These are phyloP conservation scores for Phoma sp. DNA, from an alignment of 2,329 filamentous ascomycete species.

Conservation along the genomic window DNA sequence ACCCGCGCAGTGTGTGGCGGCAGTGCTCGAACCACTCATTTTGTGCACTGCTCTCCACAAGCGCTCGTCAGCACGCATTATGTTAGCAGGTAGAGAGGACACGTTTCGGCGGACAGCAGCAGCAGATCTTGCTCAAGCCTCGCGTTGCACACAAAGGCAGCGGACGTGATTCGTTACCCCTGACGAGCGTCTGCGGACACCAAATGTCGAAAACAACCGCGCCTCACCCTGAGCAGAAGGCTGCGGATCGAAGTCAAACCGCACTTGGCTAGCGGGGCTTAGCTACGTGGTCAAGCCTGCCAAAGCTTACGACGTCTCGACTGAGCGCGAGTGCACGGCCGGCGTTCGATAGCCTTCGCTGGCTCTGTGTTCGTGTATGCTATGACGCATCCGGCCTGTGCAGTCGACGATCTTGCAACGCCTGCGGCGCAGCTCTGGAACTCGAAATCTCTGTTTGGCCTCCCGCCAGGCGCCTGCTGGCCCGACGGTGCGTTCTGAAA, in stretches of 20 bases:
- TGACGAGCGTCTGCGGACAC: conserved; percentile 12
- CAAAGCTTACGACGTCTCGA: conserved; percentile 44
- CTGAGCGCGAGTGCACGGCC: conserved; percentile 36
- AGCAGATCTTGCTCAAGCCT: conserved; percentile 24
- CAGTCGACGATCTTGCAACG: conserved; percentile 42
- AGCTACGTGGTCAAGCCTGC: conserved; percentile 22
- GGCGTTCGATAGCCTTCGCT: conserved; percentile 45
- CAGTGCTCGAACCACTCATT: conserved; percentile 15
- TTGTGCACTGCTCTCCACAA: conserved; percentile 20
- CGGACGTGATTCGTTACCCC: conserved; percentile 20
- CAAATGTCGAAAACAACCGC: conserved; percentile 29
- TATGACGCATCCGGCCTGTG: conserved; percentile 43
- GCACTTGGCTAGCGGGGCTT: conserved; percentile 22
- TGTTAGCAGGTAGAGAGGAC: conserved; percentile 13
- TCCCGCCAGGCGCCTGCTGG: conserved; percentile 22
- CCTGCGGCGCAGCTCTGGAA: conserved; percentile 31
- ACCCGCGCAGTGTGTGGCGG: conserved; percentile 24
- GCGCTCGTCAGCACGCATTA: conserved; percentile 29
- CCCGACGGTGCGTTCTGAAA: conserved; percentile 27
- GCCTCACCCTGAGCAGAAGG: conserved; percentile 37
- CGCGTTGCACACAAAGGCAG: conserved; percentile 20
- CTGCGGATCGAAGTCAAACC: conserved; percentile 29
- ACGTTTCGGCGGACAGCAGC: conserved; percentile 22
- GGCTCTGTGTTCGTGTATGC: conserved; percentile 26
- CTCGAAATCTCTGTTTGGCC: conserved; percentile 33